Percentiles rank a stretch among this genome's conserved stretches.
Conservation (phyloP, 805 yeast species). For the Candida succiphila region DNA sequence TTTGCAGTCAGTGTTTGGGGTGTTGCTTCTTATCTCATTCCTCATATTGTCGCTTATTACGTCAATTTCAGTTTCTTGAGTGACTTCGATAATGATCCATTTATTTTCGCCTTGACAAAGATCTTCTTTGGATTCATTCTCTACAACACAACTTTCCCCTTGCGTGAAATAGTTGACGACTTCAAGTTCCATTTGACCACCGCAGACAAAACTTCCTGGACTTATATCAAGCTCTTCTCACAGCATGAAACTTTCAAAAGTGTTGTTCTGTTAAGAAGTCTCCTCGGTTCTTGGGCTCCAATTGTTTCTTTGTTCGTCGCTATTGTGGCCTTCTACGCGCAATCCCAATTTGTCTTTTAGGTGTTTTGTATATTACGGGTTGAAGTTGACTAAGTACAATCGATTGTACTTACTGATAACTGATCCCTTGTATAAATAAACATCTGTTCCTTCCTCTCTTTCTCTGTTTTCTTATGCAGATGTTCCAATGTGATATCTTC, state of each 20-base stretch:
- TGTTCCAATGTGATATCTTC: too few species aligned
- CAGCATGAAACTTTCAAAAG: conserved; percentile 19
- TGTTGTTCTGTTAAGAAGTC: conserved; percentile 27
- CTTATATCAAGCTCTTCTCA: conserved; percentile 4
- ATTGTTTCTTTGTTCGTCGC: conserved; percentile 36
- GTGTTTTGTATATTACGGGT: too few species aligned
- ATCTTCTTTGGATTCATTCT: conserved; percentile 29
- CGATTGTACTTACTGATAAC: too few species aligned
- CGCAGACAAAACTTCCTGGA: conserved; percentile 18
- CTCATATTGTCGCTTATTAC: conserved; percentile 36
- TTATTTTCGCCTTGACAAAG: conserved; percentile 36
- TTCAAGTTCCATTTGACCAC: conserved; percentile 20
- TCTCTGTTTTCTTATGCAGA: too few species aligned
- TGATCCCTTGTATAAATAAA: too few species aligned
- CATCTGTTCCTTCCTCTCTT: too few species aligned
- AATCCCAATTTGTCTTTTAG: conserved; percentile 19
- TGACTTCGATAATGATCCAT: conserved; percentile 38
- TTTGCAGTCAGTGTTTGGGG: conserved; percentile 31
- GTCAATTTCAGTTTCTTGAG: conserved; percentile 45
- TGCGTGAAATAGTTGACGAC: conserved; percentile 17
- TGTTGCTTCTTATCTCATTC: conserved; percentile 28
- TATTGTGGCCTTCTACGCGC: conserved; percentile 40
- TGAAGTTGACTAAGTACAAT: too few species aligned
- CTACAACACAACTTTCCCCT: conserved; percentile 17
- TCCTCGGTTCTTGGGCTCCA: conserved; percentile 38